Conservation (phyloP, 2,329 filamentous ascomycete genomes). For the Talaromyces albobiverticillius region DNA sequence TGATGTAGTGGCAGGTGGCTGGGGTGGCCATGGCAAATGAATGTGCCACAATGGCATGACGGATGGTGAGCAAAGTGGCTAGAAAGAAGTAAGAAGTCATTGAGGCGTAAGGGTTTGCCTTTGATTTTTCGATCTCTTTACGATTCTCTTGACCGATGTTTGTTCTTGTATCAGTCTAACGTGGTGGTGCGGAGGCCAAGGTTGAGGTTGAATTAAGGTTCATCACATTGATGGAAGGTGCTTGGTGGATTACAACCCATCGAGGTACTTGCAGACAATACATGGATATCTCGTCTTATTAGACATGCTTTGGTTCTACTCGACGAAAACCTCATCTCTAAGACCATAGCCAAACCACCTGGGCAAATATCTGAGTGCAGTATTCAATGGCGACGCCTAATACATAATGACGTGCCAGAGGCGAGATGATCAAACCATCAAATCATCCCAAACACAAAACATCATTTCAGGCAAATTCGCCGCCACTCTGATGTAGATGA, state of each 20-base stretch:
- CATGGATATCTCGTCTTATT: too few relatives aligned
- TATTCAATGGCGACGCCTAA: background rate
- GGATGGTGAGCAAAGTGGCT: constrained; percentile 7
- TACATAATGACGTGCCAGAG: background rate
- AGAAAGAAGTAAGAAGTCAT: constrained; percentile 1
- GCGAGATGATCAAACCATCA: background rate
- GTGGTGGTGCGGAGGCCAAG: too few relatives aligned
- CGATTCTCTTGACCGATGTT: too few relatives aligned
- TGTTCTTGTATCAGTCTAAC: background rate
- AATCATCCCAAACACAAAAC: background rate
- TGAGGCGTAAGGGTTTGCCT: background rate
- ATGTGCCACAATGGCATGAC: constrained; percentile 5
- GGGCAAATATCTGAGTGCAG: background rate
- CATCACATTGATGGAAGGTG: background rate
- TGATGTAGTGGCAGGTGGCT: constrained; percentile 7
- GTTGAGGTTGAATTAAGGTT: background rate
- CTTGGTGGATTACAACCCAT: too few relatives aligned
- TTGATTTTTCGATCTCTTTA: background rate
- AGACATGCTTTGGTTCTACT: background rate
- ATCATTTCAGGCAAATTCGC: background rate
- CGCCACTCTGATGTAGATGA: background rate
- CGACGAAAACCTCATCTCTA: too few relatives aligned
- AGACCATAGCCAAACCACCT: background rate
- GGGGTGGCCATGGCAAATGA: background rate
- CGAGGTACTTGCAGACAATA: background rate